Conservation (phyloP, 495 filamentous ascomycete species). For the Penicillium chermesinum region DNA sequence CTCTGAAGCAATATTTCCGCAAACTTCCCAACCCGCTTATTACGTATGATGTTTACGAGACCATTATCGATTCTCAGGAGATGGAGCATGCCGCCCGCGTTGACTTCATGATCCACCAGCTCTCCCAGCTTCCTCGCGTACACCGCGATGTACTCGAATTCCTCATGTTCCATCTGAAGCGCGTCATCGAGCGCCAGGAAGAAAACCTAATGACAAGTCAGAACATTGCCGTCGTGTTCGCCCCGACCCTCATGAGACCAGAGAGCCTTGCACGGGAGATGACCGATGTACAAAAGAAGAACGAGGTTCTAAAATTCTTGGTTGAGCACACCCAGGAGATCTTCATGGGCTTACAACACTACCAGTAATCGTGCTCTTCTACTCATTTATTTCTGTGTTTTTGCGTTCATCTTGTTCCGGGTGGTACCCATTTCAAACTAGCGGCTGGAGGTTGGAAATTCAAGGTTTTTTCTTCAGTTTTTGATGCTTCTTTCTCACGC, state of each 20-base stretch:
- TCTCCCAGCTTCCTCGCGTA: slow-evolving; percentile 70
- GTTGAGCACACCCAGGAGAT: slow-evolving; percentile 80
- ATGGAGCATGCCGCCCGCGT: slow-evolving; percentile 48
- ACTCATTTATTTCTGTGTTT: neutral
- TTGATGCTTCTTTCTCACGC: neutral
- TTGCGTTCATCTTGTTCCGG: slow-evolving; percentile 28
- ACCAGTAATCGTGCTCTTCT: neutral
- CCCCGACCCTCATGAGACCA: slow-evolving; percentile 94
- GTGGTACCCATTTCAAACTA: neutral
- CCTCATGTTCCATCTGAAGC: slow-evolving; percentile 86
- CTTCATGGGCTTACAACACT: slow-evolving; percentile 51
- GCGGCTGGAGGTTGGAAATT: neutral
- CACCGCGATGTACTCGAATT: slow-evolving; percentile 91
- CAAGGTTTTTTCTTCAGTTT: slow-evolving; percentile 1
- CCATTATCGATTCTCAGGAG: slow-evolving; percentile 67
- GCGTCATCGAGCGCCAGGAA: slow-evolving; percentile 74
- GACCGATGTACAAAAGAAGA: slow-evolving; percentile 92
- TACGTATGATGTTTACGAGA: slow-evolving; percentile 89
- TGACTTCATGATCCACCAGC: slow-evolving; percentile 58
- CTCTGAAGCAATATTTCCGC: slow-evolving; percentile 96
- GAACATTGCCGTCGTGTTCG: slow-evolving; percentile 96
- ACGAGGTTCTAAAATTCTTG: slow-evolving; percentile 80
- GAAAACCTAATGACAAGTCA: slow-evolving; percentile 93
- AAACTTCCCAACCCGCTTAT: slow-evolving; percentile 88
- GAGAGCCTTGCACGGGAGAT: slow-evolving; percentile 85